Evolutionary conservation across 2,329 filamentous ascomycete species (phyloP).

Genomic region (Graphiopsis chlorocephala): DNA sequence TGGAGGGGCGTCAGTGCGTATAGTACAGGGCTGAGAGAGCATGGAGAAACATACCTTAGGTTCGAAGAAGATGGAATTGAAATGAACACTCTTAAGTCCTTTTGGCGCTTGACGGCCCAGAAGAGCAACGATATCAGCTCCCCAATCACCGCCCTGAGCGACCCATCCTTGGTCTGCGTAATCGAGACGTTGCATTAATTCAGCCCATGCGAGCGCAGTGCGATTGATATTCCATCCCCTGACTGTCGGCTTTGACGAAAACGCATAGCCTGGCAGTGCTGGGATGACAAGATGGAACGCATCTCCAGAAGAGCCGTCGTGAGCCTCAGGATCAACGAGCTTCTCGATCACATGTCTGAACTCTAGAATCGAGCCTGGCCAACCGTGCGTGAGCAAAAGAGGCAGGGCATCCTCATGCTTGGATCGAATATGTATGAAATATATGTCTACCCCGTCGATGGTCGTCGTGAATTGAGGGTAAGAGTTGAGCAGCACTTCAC

Average conservation of each 20-base stretch:
- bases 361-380: slow-evolving; percentile 26
- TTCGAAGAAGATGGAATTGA: slow-evolving; percentile 8
- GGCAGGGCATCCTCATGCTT: slow-evolving; percentile 18
- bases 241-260: neutral
- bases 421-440: slow-evolving; percentile 21
- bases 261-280: neutral
- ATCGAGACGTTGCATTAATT: slow-evolving; percentile 17
- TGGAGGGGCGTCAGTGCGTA: neutral
- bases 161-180: slow-evolving; percentile 16
- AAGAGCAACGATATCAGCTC: slow-evolving; percentile 11
- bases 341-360: slow-evolving; percentile 20
- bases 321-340: neutral
- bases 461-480: slow-evolving; percentile 19
- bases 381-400: slow-evolving; percentile 20
- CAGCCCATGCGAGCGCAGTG: slow-evolving; percentile 4
- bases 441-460: slow-evolving; percentile 15
- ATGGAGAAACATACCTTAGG: neutral
- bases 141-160: slow-evolving; percentile 19
- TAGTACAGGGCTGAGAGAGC: neutral
- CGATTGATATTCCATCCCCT: neutral
- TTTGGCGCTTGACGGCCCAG: slow-evolving; percentile 15
- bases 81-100: slow-evolving; percentile 15
- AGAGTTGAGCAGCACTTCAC: slow-evolving; percentile 17
- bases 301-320: neutral
- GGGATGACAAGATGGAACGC: neutral